Evolutionary conservation across 371 early-diverging fungal species (phyloP), one percentile per base, ranked within the genome.

Genomic region (Vairimorpha ceranae): DNA sequence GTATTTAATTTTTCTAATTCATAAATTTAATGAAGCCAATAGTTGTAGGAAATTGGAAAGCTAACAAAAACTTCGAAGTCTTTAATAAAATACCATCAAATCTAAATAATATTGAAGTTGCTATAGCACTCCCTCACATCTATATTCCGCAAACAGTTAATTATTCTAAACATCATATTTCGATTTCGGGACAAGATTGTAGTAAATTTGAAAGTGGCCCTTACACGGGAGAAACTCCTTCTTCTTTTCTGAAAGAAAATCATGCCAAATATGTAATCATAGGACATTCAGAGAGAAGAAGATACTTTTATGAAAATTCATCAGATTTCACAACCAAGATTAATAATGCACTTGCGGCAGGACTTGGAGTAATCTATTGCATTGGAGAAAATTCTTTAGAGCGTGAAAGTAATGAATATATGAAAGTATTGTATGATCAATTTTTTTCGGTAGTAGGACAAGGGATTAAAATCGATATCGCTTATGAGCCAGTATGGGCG

Each of bases 401-500:
- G 84, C 90, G 97, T 78, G 92, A 93, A 81, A 86, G 88, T 51
- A 86, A 87, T 82, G 83, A 86, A 80, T 93, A 95, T 75, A 86
- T 88, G 80, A 87, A 89, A 12, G 91, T 95, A 45, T 88, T 94
- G 67, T 87, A 89, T 84, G 86, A 89, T 58, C 95, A 96, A 86
- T 86, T 97, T 72, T 87, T 81, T 90, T 90, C 66, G 88, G 90
- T 77, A 86, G 38, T 61, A n/a, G 88, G 75, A 85, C 85, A 25
- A 67, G 65, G 30, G 51, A 66, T 30, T 29, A 70, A 51, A 52
- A 88, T 97, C 69, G 94, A 94, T 38, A 86, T 99, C 84, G 99
- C 99, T 76, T 99, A 99, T 83, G 99, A 99, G 86, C 99, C 99
- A 66, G 94, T 96, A 64, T 99, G 97, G 97, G 97, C 99, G 86